phyloP scores from a whole-genome alignment of 2,329 filamentous ascomycete genomes.

The Colletotrichum kahawae region DNA sequence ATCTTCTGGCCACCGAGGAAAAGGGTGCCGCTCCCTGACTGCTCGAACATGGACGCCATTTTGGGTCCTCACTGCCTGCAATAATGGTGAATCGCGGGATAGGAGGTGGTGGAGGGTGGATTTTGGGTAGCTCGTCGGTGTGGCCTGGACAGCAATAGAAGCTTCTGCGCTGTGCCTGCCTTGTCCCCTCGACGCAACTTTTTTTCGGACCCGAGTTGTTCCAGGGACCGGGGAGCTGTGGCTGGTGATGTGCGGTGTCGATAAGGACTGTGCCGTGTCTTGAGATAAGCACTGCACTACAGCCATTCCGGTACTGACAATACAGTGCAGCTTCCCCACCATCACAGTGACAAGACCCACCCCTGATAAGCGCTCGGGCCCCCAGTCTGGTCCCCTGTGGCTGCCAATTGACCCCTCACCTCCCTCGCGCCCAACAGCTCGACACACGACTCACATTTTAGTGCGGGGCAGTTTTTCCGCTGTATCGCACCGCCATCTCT shows the following conservation, averaged over 20 bases:
- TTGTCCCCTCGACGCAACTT: slow-evolving; percentile 22
- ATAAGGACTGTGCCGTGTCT: not conserved
- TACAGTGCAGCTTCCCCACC: not conserved
- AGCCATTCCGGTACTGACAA: accelerated
- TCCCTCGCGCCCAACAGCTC: slow-evolving; percentile 13
- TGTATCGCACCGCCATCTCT: slow-evolving; percentile 17
- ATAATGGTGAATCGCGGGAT: slow-evolving; percentile 8
- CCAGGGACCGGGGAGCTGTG: slow-evolving; percentile 21
- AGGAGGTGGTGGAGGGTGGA: slow-evolving; percentile 12
- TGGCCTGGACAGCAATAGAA: slow-evolving; percentile 24
- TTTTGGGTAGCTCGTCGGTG: slow-evolving; percentile 15
- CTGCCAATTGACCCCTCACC: slow-evolving; percentile 22
- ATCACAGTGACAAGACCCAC: not conserved
- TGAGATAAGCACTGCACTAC: not conserved
- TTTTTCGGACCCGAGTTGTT: slow-evolving; percentile 25
- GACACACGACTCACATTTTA: slow-evolving; percentile 18
- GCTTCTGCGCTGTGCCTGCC: slow-evolving; percentile 23
- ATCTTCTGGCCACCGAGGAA: slow-evolving; percentile 98
- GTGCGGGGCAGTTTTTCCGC: slow-evolving; percentile 23
- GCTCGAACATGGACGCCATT: slow-evolving; percentile 97
- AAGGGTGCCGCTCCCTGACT: slow-evolving; percentile 91
- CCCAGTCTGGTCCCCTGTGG: not conserved
- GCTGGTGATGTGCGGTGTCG: slow-evolving; percentile 1
- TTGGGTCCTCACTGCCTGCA: slow-evolving; percentile 22
- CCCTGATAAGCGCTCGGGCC: not conserved